Percentiles rank a stretch among this genome's conserved stretches.
Evolutionary conservation across 805 yeast species (phyloP).

Genomic region (Kluyveromyces aestuarii): DNA sequence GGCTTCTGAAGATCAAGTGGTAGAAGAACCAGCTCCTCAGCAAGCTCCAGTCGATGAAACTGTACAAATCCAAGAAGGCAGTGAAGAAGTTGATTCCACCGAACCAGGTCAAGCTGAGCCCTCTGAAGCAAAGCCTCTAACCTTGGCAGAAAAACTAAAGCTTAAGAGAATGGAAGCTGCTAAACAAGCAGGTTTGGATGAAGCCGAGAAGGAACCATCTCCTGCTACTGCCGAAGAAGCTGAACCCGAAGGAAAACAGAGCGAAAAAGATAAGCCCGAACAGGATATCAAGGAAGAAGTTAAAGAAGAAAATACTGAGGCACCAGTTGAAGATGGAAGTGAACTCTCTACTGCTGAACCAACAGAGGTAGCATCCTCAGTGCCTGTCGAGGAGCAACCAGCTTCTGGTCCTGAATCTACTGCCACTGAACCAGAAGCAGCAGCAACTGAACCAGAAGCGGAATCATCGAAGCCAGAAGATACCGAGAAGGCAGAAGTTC

Average conservation of each 20-base stretch:
- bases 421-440: slow-evolving; percentile 4
- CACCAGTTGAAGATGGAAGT: neutral
- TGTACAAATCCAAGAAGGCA: neutral
- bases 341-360: neutral
- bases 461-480: neutral
- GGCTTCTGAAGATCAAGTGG: slow-evolving; percentile 3
- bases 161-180: slow-evolving; percentile 12
- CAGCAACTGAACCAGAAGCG: neutral
- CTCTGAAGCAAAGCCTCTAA: slow-evolving; percentile 7
- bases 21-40: slow-evolving; percentile 3
- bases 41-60: neutral
- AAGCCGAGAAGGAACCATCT: neutral
- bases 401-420: slow-evolving; percentile 1
- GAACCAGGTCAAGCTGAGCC: slow-evolving; percentile 3
- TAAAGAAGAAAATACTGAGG: slow-evolving; percentile 8
- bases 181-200: slow-evolving; percentile 5
- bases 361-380: too few relatives aligned
- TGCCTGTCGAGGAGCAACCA: slow-evolving; percentile 1
- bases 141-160: slow-evolving; percentile 21
- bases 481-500: neutral
- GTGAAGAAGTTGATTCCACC: neutral
- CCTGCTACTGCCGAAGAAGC: neutral
- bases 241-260: neutral
- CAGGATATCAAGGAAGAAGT: slow-evolving; percentile 6
- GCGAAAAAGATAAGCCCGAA: slow-evolving; percentile 1